phyloP scores from a whole-genome alignment of 208 protist genomes.

The Balamuthia mandrillaris region DNA sequence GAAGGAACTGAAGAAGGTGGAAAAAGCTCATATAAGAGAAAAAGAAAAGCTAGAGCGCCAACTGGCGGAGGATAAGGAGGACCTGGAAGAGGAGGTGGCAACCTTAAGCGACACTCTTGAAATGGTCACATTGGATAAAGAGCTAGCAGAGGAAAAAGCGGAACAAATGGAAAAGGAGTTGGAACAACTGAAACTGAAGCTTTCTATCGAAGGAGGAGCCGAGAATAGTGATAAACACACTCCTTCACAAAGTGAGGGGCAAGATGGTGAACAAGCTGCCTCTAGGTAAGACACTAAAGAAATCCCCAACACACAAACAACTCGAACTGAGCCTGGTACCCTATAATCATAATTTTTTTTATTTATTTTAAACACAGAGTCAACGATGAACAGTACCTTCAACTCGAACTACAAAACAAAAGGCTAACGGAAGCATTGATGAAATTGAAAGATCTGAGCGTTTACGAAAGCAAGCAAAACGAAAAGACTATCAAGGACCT shows the following conservation, averaged over 20 bases:
- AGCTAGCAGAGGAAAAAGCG: constrained; percentile 33
- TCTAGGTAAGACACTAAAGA: too few relatives aligned
- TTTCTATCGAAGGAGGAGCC: background rate
- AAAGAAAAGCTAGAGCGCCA: constrained; percentile 18
- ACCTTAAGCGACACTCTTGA: constrained; percentile 29
- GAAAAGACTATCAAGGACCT: constrained; percentile 29
- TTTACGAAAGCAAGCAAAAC: constrained; percentile 32
- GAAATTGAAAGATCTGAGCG: constrained; percentile 40
- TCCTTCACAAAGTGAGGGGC: too few relatives aligned
- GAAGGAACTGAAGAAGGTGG: constrained; percentile 21
- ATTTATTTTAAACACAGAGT: too few relatives aligned
- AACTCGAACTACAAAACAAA: constrained; percentile 15
- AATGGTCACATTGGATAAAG: constrained; percentile 38
- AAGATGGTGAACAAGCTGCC: too few relatives aligned
- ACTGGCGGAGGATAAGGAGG: constrained; percentile 36
- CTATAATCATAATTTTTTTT: too few relatives aligned
- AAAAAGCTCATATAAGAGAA: too few relatives aligned
- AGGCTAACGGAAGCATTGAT: constrained; percentile 34
- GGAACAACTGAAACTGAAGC: constrained; percentile 21
- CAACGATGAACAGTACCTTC: too few relatives aligned
- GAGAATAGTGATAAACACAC: too few relatives aligned
- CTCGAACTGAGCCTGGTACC: too few relatives aligned
- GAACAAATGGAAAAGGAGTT: constrained; percentile 31
- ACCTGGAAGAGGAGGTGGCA: constrained; percentile 22
- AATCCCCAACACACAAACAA: too few relatives aligned